Conservation (phyloP, 768 basidiomycete species). For the Boletus subcaerulescens region DNA sequence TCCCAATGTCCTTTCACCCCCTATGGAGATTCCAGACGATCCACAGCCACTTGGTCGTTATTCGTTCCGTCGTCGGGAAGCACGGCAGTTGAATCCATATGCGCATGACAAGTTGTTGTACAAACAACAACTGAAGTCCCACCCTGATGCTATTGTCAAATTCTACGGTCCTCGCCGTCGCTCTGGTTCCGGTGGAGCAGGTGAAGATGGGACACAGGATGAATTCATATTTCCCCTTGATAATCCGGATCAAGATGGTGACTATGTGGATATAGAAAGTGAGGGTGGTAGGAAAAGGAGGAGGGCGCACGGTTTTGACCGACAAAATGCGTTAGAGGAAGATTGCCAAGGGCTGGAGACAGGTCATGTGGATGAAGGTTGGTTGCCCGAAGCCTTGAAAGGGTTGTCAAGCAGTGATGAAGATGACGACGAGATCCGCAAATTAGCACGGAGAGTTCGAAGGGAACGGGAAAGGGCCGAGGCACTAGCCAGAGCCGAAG, state of each 20-base stretch:
- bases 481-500: conserved; percentile 15
- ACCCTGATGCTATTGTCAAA: conserved; percentile 70
- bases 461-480: conserved; percentile 28
- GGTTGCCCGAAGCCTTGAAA: conserved; percentile 38
- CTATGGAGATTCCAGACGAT: conserved; percentile 15
- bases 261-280: conserved; percentile 21
- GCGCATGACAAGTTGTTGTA: conserved; percentile 53
- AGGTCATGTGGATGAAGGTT: conserved; percentile 9
- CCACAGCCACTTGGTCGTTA: conserved; percentile 38
- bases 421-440: conserved; percentile 35
- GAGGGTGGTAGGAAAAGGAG: conserved; percentile 11
- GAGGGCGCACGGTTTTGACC: conserved; percentile 1
- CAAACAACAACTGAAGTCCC: conserved; percentile 44
- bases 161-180: conserved; percentile 35
- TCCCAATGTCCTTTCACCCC: conserved; percentile 1
- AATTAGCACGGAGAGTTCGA: conserved; percentile 33
- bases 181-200: conserved; percentile 24
- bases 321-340: not conserved
- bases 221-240: conserved; percentile 27
- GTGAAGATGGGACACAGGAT: conserved; percentile 31
- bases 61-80: conserved; percentile 51
- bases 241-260: conserved; percentile 24
- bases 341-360: not conserved
- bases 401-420: conserved; percentile 42
- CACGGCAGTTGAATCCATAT: conserved; percentile 62